phyloP scores from a whole-genome alignment of 1,284 basidiomycete genomes.

The Filobasidium uniguttulatum region DNA sequence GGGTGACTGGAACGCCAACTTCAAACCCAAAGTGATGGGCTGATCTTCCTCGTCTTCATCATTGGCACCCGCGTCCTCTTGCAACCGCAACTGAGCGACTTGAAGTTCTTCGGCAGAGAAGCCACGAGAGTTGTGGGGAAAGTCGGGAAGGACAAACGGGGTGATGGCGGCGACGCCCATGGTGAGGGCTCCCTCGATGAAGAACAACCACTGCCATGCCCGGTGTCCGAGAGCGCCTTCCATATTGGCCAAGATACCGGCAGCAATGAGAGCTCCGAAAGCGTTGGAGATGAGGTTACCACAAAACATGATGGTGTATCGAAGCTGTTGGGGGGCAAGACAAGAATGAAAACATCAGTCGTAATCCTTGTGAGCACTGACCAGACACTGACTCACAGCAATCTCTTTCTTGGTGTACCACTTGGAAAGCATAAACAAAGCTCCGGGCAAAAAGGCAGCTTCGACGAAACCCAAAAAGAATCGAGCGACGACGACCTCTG shows the following conservation, averaged over 20 bases:
- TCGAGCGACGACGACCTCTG: conserved; percentile 54
- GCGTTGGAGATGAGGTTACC: conserved; percentile 60
- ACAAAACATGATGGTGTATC: conserved; percentile 54
- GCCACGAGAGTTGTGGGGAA: conserved; percentile 52
- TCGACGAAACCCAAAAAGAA: conserved; percentile 47
- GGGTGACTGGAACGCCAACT: conserved; percentile 40
- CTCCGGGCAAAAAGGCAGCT: conserved; percentile 24
- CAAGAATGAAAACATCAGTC: conserved; percentile 13
- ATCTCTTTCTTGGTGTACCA: conserved; percentile 36
- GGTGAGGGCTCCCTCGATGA: conserved; percentile 50
- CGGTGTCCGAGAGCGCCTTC: conserved; percentile 52
- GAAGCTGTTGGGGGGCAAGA: conserved; percentile 36
- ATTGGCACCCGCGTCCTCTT: conserved; percentile 61
- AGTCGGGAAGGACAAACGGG: conserved; percentile 62
- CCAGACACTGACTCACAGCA: background rate
- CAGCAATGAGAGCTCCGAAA: conserved; percentile 64
- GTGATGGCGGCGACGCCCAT: conserved; percentile 10
- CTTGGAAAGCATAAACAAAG: conserved; percentile 47
- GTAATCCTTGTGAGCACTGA: background rate
- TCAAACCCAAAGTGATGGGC: conserved; percentile 27
- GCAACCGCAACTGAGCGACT: conserved; percentile 55
- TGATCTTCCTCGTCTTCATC: conserved; percentile 47
- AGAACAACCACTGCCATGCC: conserved; percentile 66
- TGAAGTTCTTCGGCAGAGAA: conserved; percentile 46
- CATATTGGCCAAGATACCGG: conserved; percentile 53